Base-by-base conservation (phyloP, 2,329 filamentous ascomycete genomes). In the Ophiostoma sp. region DNA sequence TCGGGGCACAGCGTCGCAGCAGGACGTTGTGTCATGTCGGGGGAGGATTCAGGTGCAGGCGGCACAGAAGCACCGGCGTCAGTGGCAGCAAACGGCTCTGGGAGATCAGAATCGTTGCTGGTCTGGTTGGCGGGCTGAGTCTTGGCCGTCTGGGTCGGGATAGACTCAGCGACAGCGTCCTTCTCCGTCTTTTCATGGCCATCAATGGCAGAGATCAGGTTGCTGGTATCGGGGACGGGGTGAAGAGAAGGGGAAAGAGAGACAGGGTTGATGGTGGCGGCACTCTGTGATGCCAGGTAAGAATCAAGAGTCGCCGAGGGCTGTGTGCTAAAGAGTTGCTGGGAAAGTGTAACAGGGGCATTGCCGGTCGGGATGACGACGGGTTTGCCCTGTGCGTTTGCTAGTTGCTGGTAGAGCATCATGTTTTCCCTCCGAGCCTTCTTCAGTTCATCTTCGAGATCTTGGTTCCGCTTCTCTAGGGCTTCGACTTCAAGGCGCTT, bases 21-120 rank as follows among this genome's bases (percentile, higher is more conserved):
- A 98, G 95, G 93, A 97, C 96, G 93, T 97, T 97, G 95, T 97
- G 93, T 95, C 95, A 87, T 82, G 86, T 96, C 92, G 87, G 91
- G 85, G 81, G 89, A 85, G 82, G 79, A 75, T 74, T 75, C 74
- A 72, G 72, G 74, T 69, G 73, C 60, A 65, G 74, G 66, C 71
- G 76, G 60, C 63, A 74, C 71, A 67, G 73, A 71, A 69, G 71
- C 70, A 70, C 72, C 71, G 65, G 72, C 66, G 14, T 72, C 66
- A 65, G 72, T 72, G 45, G 73, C 70, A 44, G 44, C 55, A 40
- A 16, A 40, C 38, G 60, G 47, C 42, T 66, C 64, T 4, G 47
- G 16, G 47, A 9, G 27, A 5, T 27, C 16, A 3, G 27, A 1
- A 40, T 9, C 60, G 16, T 42, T n/a, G 60, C 60, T 42, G 16